Evolutionary conservation across 2,329 filamentous ascomycete genomes (phyloP).

Genomic region (Metarhizium humberi): DNA sequence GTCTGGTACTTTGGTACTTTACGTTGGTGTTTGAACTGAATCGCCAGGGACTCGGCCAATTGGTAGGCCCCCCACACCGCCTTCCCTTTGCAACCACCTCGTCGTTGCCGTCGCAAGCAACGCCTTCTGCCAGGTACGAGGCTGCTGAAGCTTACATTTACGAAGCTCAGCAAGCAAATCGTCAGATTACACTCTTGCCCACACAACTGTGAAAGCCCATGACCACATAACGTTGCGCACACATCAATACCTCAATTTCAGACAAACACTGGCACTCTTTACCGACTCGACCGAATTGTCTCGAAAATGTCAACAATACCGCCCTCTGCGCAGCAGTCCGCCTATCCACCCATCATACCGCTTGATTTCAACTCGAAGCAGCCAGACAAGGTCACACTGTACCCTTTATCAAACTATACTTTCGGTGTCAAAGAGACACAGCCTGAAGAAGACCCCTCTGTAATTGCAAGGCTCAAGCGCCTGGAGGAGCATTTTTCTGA

Average conservation of each 20-base stretch:
- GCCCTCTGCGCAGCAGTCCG: conserved; percentile 65
- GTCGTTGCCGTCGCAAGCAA: neutral
- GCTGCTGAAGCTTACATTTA: neutral
- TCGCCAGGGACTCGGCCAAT: no score
- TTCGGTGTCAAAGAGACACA: conserved; percentile 98
- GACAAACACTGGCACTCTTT: neutral
- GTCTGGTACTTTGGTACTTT: no score
- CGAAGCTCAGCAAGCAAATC: neutral
- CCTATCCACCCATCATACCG: conserved; percentile 67
- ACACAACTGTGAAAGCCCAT: neutral
- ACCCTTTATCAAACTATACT: conserved; percentile 95
- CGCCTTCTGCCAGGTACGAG: neutral
- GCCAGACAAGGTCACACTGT: conserved; percentile 80
- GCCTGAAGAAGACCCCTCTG: conserved; percentile 93
- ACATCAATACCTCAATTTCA: neutral
- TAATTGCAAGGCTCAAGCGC: conserved; percentile 82
- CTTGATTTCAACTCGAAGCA: conserved; percentile 83
- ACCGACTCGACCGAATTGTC: neutral
- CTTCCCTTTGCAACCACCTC: neutral
- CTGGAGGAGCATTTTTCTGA: conserved; percentile 90
- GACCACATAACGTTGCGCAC: neutral
- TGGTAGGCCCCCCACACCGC: neutral
- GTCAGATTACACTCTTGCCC: neutral
- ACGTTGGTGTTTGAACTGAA: no score
- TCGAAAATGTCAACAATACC: conserved; percentile 73